phyloP scores from a whole-genome alignment of 83 land plant genomes.

The Diphasiastrum complanatum region DNA sequence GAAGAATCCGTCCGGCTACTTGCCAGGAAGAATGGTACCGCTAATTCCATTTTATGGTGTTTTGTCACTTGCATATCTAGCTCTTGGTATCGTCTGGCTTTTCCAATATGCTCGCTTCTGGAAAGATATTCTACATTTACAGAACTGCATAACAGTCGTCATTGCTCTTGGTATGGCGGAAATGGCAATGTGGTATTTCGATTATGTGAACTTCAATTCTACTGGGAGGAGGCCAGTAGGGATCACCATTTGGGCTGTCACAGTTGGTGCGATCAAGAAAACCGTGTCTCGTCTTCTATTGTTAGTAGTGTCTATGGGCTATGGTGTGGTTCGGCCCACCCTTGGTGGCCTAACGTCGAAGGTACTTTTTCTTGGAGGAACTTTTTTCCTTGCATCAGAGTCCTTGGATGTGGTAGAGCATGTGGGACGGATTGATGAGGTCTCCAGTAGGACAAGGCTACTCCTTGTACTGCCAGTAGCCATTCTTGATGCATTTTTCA shows the following conservation, averaged over 20 bases:
- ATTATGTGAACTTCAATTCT: slow-evolving; percentile 7
- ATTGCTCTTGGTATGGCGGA: slow-evolving; percentile 13
- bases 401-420: slow-evolving; percentile 11
- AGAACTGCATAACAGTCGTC: slow-evolving; percentile 12
- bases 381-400: slow-evolving; percentile 6
- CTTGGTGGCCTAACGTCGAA: slow-evolving; percentile 11
- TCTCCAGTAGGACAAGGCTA: slow-evolving; percentile 12
- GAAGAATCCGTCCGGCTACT: slow-evolving; percentile 12
- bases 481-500: slow-evolving; percentile 11
- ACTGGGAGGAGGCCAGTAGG: slow-evolving; percentile 12
- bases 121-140: slow-evolving; percentile 3
- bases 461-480: slow-evolving; percentile 13
- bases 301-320: slow-evolving; percentile 11
- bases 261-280: slow-evolving; percentile 10
- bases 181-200: slow-evolving; percentile 14
- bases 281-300: slow-evolving; percentile 6
- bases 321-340: slow-evolving; percentile 13
- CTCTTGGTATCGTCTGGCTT: slow-evolving; percentile 5
- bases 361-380: slow-evolving; percentile 5
- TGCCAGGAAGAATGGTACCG: slow-evolving; percentile 6
- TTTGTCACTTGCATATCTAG: slow-evolving; percentile 10
- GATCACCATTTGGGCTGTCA: slow-evolving; percentile 9
- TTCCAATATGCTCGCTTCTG: slow-evolving; percentile 7
- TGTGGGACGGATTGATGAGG: slow-evolving; percentile 12
- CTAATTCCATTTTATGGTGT: slow-evolving; percentile 6